Conservation (phyloP, 345 rosid genomes). For the Melastoma malabathricum region DNA sequence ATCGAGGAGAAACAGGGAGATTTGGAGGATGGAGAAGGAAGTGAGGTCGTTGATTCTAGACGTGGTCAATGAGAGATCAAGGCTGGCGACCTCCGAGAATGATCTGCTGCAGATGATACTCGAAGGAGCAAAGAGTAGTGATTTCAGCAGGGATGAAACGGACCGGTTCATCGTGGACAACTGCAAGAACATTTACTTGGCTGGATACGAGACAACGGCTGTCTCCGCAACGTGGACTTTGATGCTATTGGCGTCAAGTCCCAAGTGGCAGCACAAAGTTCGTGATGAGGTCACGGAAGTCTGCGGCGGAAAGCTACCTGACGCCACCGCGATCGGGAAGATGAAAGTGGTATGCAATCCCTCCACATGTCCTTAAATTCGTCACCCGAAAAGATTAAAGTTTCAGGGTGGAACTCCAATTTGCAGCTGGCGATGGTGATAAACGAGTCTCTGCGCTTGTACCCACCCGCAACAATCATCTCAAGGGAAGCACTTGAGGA, state of each 20-base stretch:
- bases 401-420: no score
- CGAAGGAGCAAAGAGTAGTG: conserved; percentile 7
- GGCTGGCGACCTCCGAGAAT: neutral
- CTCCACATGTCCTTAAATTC: neutral
- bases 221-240: conserved; percentile 10
- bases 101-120: conserved; percentile 15
- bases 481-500: conserved; percentile 8
- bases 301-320: conserved; percentile 2
- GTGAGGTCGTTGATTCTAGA: conserved; percentile 7
- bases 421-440: conserved; percentile 11
- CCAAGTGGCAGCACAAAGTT: conserved; percentile 7
- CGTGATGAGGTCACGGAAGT: conserved; percentile 4
- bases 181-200: conserved; percentile 15
- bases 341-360: conserved; percentile 11
- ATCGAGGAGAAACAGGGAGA: conserved; percentile 7
- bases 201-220: conserved; percentile 12
- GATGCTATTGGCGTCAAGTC: conserved; percentile 9
- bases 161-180: conserved; percentile 14
- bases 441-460: conserved; percentile 6
- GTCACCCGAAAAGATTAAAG: neutral
- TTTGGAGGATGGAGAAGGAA: conserved; percentile 14
- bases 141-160: neutral
- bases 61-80: conserved; percentile 9
- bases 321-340: conserved; percentile 6
- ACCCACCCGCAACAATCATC: conserved; percentile 2